These are phyloP conservation scores for Umbilicus rupestris DNA, from an alignment of 164 flowering plant genomes.

Conservation along the genomic window DNA sequence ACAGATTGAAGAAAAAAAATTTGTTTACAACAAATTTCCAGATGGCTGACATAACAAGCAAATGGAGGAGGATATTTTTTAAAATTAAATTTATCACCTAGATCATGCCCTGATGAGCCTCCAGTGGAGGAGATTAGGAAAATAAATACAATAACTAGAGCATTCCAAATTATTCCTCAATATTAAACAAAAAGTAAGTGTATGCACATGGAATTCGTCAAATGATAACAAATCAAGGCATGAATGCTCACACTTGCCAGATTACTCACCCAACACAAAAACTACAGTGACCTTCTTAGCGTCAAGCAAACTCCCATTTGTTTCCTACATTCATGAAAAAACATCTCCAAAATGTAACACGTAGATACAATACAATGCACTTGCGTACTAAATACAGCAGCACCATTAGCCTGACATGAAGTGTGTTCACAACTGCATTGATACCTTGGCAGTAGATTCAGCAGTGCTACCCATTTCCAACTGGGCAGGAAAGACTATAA, in stretches of 20 bases:
- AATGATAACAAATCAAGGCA: too few species aligned
- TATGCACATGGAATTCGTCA: too few species aligned
- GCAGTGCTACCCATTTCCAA: not conserved
- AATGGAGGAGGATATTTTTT: not conserved
- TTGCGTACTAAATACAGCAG: not conserved
- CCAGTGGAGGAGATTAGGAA: not conserved
- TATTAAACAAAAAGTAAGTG: too few species aligned
- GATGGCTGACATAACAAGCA: not conserved
- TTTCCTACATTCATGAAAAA: not conserved
- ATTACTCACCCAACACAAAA: not conserved
- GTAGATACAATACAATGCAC: not conserved
- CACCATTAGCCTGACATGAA: too few species aligned
- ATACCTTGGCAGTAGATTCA: not conserved
- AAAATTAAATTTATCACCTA: not conserved
- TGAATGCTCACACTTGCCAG: too few species aligned
- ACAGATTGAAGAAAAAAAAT: not conserved
- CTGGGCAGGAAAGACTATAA: not conserved
- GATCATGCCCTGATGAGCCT: not conserved
- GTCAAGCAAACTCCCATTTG: not conserved
- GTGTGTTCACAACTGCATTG: too few species aligned
- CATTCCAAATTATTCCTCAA: too few species aligned
- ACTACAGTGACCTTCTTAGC: not conserved
- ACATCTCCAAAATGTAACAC: not conserved
- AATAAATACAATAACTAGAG: not conserved
- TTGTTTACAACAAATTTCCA: not conserved